phyloP scores from a whole-genome alignment of 805 yeast species.

The Komagataella kurtzmanii region DNA sequence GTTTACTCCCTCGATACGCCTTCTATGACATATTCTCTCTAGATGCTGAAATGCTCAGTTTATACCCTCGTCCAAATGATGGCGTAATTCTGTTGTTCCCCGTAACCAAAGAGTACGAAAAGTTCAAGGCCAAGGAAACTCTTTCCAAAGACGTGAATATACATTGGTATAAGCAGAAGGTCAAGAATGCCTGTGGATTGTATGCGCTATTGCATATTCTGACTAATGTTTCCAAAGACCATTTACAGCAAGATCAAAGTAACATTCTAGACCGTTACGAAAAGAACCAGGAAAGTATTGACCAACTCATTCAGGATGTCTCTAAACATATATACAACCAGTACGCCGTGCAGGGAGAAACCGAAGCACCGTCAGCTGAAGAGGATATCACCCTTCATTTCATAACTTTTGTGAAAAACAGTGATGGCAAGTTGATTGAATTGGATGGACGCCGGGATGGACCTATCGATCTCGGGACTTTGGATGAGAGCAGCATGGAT shows the following conservation, averaged over 20 bases:
- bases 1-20: conserved; percentile 42
- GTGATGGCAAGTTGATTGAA: conserved; percentile 55
- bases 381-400: conserved; percentile 55
- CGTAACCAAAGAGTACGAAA: conserved; percentile 47
- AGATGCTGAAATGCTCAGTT: conserved; percentile 71
- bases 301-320: conserved; percentile 13
- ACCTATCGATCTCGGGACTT: conserved; percentile 46
- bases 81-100: conserved; percentile 81
- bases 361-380: conserved; percentile 51
- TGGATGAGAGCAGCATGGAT: conserved; percentile 22
- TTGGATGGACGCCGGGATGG: conserved; percentile 82
- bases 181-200: conserved; percentile 86
- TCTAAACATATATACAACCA: conserved; percentile 6
- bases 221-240: conserved; percentile 25
- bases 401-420: conserved; percentile 49
- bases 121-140: conserved; percentile 21
- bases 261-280: conserved; percentile 6
- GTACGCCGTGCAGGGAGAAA: conserved; percentile 43
- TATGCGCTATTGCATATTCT: conserved; percentile 67
- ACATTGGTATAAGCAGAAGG: conserved; percentile 76
- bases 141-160: conserved; percentile 10
- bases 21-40: conserved; percentile 79
- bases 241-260: conserved; percentile 5
- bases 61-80: conserved; percentile 69
- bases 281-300: conserved; percentile 7